These are phyloP conservation scores for Nidularia pulvinata DNA, from an alignment of 768 basidiomycete species.

Conservation along the genomic window DNA sequence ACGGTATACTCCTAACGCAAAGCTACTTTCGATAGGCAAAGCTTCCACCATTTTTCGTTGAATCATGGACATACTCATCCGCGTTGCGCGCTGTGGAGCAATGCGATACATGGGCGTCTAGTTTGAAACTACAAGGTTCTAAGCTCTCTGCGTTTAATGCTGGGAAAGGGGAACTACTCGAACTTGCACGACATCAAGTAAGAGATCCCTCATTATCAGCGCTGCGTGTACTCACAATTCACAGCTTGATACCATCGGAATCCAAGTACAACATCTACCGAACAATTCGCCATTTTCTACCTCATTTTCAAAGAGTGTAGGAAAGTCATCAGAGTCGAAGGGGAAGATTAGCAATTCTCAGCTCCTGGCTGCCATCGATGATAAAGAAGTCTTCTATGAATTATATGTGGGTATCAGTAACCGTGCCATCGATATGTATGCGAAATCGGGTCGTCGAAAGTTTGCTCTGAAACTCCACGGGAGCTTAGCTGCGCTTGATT, in stretches of 20 bases:
- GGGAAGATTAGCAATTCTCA: constrained; percentile 57
- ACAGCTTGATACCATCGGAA: constrained; percentile 87
- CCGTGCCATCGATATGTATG: constrained; percentile 83
- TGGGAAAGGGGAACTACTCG: constrained; percentile 85
- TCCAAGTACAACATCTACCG: constrained; percentile 73
- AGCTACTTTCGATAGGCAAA: constrained; percentile 29
- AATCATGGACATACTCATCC: constrained; percentile 94
- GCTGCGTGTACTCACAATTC: not conserved
- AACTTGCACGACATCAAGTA: constrained; percentile 89
- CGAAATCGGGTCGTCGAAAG: constrained; percentile 79
- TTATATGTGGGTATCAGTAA: constrained; percentile 77
- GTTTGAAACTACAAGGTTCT: constrained; percentile 43
- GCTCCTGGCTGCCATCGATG: constrained; percentile 54
- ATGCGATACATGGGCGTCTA: constrained; percentile 71
- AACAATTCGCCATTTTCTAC: constrained; percentile 70
- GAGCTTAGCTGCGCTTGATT: constrained; percentile 83
- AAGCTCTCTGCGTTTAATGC: constrained; percentile 59
- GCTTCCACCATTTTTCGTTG: constrained; percentile 74
- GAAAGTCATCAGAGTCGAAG: constrained; percentile 14
- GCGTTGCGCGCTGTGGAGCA: constrained; percentile 82
- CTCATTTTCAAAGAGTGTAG: constrained; percentile 23
- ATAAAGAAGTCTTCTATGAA: constrained; percentile 69
- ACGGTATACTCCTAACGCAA: constrained; percentile 1
- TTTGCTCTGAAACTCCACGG: constrained; percentile 87
- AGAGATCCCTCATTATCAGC: constrained; percentile 5